Conservation (phyloP, 108 stramenopile genomes). For the Discostella pseudostelligera region DNA sequence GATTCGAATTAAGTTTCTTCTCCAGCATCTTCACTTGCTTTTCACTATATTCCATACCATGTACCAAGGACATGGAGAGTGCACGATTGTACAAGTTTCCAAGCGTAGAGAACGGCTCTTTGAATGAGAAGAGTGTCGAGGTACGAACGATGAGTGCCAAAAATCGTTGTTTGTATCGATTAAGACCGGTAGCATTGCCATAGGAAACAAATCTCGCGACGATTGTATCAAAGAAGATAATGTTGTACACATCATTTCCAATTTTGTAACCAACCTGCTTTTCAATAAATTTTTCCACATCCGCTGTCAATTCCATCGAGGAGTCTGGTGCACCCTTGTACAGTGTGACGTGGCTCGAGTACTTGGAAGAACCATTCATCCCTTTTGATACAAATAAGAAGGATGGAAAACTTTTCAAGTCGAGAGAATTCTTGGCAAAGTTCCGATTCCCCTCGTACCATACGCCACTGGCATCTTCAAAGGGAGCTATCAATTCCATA, state of each 20-base stretch:
- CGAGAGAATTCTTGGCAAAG: slow-evolving; percentile 34
- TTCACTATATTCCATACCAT: slow-evolving; percentile 30
- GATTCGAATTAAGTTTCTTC: slow-evolving; percentile 19
- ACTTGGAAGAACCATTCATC: slow-evolving; percentile 35
- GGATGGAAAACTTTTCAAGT: slow-evolving; percentile 22
- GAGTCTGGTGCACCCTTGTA: slow-evolving; percentile 16
- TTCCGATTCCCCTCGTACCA: slow-evolving; percentile 29
- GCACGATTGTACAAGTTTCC: slow-evolving; percentile 47
- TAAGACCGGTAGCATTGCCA: slow-evolving; percentile 32
- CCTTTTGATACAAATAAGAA: slow-evolving; percentile 36
- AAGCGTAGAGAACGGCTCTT: slow-evolving; percentile 34
- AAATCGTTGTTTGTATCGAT: slow-evolving; percentile 35
- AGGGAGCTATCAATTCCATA: slow-evolving; percentile 22
- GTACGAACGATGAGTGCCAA: slow-evolving; percentile 29
- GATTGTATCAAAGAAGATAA: slow-evolving; percentile 43
- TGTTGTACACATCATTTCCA: slow-evolving; percentile 48
- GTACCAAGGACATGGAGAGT: slow-evolving; percentile 37
- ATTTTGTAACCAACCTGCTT: slow-evolving; percentile 28
- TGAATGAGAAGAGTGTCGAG: slow-evolving; percentile 38
- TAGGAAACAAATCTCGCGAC: slow-evolving; percentile 36
- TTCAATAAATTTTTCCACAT: slow-evolving; percentile 34
- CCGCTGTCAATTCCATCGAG: slow-evolving; percentile 4
- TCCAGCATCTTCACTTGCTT: slow-evolving; percentile 24
- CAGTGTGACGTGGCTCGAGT: slow-evolving; percentile 22
- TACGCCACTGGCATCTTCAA: slow-evolving; percentile 19